Conservation (phyloP, 495 filamentous ascomycete species). For the Podospora pseudopauciseta region DNA sequence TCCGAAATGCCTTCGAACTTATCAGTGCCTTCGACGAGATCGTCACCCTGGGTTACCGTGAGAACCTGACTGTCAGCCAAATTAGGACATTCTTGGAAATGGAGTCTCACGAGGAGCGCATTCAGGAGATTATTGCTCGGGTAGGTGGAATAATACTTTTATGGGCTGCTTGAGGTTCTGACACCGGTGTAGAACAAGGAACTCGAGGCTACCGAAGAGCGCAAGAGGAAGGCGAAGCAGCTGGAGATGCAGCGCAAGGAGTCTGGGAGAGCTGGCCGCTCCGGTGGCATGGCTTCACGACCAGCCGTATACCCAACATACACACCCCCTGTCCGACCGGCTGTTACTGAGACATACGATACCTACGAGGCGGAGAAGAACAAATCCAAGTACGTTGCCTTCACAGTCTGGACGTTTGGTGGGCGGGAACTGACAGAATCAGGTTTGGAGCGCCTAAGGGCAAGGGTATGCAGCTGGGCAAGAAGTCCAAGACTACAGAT, state of each 20-base stretch:
- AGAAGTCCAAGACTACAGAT: conserved; percentile 93
- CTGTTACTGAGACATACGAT: conserved; percentile 78
- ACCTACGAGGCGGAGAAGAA: conserved; percentile 96
- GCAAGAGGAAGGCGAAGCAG: conserved; percentile 96
- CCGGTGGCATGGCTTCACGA: conserved; percentile 53
- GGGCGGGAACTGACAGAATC: conserved; percentile 21
- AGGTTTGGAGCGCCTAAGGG: conserved; percentile 66
- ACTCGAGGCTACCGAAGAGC: conserved; percentile 93
- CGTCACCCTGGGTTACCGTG: conserved; percentile 89
- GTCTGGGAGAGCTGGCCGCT: conserved; percentile 54
- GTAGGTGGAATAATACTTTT: conserved; percentile 44
- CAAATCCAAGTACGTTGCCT: conserved; percentile 65
- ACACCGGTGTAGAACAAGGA: conserved; percentile 79
- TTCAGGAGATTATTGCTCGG: conserved; percentile 93
- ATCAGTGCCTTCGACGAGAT: conserved; percentile 95
- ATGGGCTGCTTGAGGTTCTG: conserved; percentile 21
- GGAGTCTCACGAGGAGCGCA: conserved; percentile 97
- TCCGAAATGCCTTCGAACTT: conserved; percentile 90
- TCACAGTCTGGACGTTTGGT: not conserved
- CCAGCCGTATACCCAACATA: conserved; percentile 84
- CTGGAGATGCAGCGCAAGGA: conserved; percentile 98
- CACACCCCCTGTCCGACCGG: conserved; percentile 71
- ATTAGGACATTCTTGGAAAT: conserved; percentile 99
- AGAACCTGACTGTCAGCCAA: conserved; percentile 90
- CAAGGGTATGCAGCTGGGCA: conserved; percentile 98